Base-by-base conservation (phyloP, 495 filamentous ascomycete species). In the Staphylotrichum longicolle region DNA sequence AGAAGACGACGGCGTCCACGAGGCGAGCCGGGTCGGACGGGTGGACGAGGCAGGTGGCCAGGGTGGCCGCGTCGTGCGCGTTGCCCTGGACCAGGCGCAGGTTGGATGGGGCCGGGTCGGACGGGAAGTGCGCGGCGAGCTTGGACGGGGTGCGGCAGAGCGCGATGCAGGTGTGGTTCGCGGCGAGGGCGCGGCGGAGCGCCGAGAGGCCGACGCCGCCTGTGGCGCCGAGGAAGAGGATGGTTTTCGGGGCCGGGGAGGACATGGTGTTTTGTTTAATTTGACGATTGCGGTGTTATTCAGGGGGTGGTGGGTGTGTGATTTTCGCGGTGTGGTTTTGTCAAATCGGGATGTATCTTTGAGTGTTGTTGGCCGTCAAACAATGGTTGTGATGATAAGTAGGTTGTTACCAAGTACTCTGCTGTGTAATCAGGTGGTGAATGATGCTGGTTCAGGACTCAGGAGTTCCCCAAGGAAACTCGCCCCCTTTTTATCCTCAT, bases 121-220 rank as follows among this genome's bases (percentile, higher is more conserved):
- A 35, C 20, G 68, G 68, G 49, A 83, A 63, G 32, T 80, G 62
- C 32, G 68, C 68, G 58, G 68, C 72, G 60, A 91, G 86, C 68
- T 86, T 90, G 49, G 78, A 63, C 4, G 88, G 86, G 3, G 77
- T 83, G 32, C 88, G 86, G 61, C 77, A 86, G 7, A 87, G 79
- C 20, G 84, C 79, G 54, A 77, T 69, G 69, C 78, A 81, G 42
- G 71, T 68, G 60, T 84, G 79, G 49, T 80, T 80, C 3, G 78
- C 76, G 10, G 77, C 72, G 47, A 88, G 78, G 8, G 78, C 69
- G 45, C 74, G 73, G 8, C 75, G 75, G 33, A 87, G 78, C 46
- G 78, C 77, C 0, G 75, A 60, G 49, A 75, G 66, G 45, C 72
- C 78, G 64, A 71, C 75, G 61, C 80, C 83, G 58, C 78, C 79